phyloP scores from a whole-genome alignment of 192 early-diverging fungal genomes.

The Mortierella claussenii region DNA sequence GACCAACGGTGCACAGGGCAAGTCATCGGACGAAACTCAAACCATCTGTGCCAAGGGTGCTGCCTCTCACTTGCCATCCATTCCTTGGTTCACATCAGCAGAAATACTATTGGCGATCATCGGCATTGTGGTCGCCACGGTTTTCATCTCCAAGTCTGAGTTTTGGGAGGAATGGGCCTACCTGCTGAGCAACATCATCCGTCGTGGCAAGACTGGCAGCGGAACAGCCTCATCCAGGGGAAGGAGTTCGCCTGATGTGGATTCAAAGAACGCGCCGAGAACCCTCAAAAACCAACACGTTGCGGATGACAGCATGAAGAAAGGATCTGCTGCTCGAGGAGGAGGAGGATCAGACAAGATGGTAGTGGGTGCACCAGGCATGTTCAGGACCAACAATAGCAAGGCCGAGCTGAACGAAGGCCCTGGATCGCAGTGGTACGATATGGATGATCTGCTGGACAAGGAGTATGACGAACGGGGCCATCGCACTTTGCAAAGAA shows the following conservation, averaged over 20 bases:
- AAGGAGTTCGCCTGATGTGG: constrained; percentile 15
- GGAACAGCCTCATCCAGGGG: constrained; percentile 14
- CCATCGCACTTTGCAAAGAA: constrained; percentile 4
- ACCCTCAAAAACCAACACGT: not conserved
- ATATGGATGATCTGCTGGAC: constrained; percentile 47
- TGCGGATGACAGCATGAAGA: not conserved
- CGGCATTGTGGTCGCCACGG: constrained; percentile 17
- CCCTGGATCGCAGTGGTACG: constrained; percentile 33
- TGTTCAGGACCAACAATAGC: constrained; percentile 5
- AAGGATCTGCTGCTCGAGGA: not conserved
- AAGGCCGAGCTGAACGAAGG: constrained; percentile 16
- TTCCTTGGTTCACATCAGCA: constrained; percentile 46
- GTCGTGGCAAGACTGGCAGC: constrained; percentile 14
- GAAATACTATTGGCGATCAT: constrained; percentile 28
- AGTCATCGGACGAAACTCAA: constrained; percentile 28
- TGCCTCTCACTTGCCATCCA: constrained; percentile 1
- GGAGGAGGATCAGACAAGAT: too few species aligned
- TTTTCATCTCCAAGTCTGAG: constrained; percentile 38
- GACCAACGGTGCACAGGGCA: not conserved
- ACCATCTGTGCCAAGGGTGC: constrained; percentile 12
- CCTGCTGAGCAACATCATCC: constrained; percentile 23
- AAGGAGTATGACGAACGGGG: constrained; percentile 29
- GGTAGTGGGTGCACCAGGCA: not conserved
- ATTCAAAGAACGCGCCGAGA: not conserved
- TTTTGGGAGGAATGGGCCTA: constrained; percentile 47